Evolutionary conservation across 2,329 filamentous ascomycete species (phyloP), one percentile per base, ranked within the genome.

Genomic region (Dactylellina drechsleri): DNA sequence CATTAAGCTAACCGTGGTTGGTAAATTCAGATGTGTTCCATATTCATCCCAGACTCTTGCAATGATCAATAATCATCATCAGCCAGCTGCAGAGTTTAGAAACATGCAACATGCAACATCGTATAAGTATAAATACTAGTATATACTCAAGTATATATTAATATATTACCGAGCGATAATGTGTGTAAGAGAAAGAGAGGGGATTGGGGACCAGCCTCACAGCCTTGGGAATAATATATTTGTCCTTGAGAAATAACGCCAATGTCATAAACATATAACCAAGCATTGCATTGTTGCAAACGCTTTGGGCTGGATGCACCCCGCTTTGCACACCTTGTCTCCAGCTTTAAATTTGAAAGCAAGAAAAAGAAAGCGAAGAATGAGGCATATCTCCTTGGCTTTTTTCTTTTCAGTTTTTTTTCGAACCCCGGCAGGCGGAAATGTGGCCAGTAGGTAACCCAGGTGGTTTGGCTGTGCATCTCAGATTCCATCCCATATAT

Each of bases 301-400:
- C 20, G 18, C 5, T 20, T 18, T 52, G 49, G 49, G 20, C 28
- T 41, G 12, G 47, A 60, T 61, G 65, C 65, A 61, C 65, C 65
- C 65, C 65, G 65, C 65, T 68, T 67, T 18, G 43, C 43, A 47
- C 16, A 4, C 4, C 43, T 10, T 36, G 10, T 5, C 31, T 5
- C 31, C 31, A 36, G 31, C 31, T 23, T 23, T 23, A 23, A 23
- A 36, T 36, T 36, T 36, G 31, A 36, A 36, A 36, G 31, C 31
- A 36, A 8, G 31, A 36, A 36, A 47, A 47, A 47, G 16, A 47
- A n/a, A 47, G 5, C 7, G 16, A 54, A 18, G 13, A 15, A 23
- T 54, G 52, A 54, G 52, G 52, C 52, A 54, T 54, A 54, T 52
- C 5, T 54, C 49, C 10, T 15, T n/a, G 43, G 16, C 43, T 36